Percentiles rank a stretch among this genome's conserved stretches.
Evolutionary conservation across 2,329 filamentous ascomycete species (phyloP).

Genomic region (Colletotrichum destructivum): DNA sequence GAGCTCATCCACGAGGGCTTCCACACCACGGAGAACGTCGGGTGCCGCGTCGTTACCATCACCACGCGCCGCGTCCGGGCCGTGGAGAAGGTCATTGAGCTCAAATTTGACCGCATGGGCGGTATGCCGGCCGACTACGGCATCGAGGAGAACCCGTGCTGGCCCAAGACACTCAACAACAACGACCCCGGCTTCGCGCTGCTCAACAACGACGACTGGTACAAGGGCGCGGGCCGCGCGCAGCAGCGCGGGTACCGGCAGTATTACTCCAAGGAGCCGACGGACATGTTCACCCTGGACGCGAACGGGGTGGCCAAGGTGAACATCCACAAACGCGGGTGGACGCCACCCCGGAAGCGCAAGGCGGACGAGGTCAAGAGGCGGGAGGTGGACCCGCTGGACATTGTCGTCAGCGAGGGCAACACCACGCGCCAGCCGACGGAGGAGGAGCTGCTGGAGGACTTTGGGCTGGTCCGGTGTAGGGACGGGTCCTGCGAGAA

Average conservation of each 20-base stretch:
- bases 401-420: constrained; percentile 10
- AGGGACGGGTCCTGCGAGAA: constrained; percentile 9
- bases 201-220: constrained; percentile 13
- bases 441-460: constrained; percentile 11
- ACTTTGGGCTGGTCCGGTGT: constrained; percentile 13
- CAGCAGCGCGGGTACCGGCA: constrained; percentile 10
- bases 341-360: constrained; percentile 3
- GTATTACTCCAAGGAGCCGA: constrained; percentile 1
- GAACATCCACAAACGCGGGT: constrained; percentile 9
- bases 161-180: constrained; percentile 8
- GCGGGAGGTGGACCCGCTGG: constrained; percentile 11
- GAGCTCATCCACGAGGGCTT: constrained; percentile 6
- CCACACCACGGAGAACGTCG: constrained; percentile 3
- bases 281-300: constrained; percentile 7
- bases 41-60: constrained; percentile 6
- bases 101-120: constrained; percentile 17
- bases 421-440: constrained; percentile 9
- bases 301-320: constrained; percentile 6
- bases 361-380: constrained; percentile 10
- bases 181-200: constrained; percentile 8
- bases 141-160: constrained; percentile 13
- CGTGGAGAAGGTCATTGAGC: constrained; percentile 18
- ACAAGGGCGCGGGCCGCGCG: constrained; percentile 4
- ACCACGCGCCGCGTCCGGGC: constrained; percentile 6
- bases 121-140: constrained; percentile 4